A percentile compares a stretch with the other conserved stretches of the same genome.
Conservation (phyloP, 2,329 filamentous ascomycete genomes). For the Zelopaecilomyces penicillatus region DNA sequence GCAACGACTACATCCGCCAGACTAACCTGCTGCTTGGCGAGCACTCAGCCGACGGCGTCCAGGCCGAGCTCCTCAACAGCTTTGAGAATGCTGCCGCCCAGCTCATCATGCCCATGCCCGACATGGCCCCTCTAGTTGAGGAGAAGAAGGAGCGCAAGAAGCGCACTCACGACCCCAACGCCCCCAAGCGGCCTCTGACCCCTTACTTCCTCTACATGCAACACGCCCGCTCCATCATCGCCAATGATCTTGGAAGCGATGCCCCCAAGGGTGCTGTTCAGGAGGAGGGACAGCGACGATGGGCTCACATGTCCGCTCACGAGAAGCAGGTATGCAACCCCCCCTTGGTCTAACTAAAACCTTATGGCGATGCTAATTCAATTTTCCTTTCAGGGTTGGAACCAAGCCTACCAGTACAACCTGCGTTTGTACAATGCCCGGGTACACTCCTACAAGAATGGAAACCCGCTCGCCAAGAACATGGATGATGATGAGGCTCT, state of each 20-base stretch:
- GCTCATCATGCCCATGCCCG: slow-evolving; percentile 32
- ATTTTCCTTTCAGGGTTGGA: slow-evolving; percentile 41
- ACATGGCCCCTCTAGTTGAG: slow-evolving; percentile 41
- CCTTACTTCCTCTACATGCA: slow-evolving; percentile 95
- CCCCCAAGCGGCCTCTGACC: slow-evolving; percentile 86
- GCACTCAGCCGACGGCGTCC: slow-evolving; percentile 41
- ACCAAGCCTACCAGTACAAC: slow-evolving; percentile 60
- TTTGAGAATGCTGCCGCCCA: slow-evolving; percentile 44
- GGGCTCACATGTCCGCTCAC: slow-evolving; percentile 65
- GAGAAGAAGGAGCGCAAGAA: slow-evolving; percentile 88
- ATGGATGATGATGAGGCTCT: slow-evolving; percentile 55
- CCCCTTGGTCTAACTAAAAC: background rate
- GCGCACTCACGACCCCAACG: slow-evolving; percentile 79
- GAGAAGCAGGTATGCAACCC: slow-evolving; percentile 51
- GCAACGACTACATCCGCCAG: slow-evolving; percentile 79
- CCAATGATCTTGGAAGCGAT: slow-evolving; percentile 64
- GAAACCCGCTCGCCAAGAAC: slow-evolving; percentile 48
- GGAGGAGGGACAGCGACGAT: slow-evolving; percentile 77
- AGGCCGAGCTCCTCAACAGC: slow-evolving; percentile 38
- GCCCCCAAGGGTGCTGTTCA: slow-evolving; percentile 80
- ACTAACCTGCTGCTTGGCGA: slow-evolving; percentile 73
- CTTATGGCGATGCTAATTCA: background rate
- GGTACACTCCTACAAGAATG: slow-evolving; percentile 55
- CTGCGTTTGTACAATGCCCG: slow-evolving; percentile 57
- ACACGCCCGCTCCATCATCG: slow-evolving; percentile 74